Conservation (phyloP, 2,329 filamentous ascomycete species). For the Fusarium verticillioides region DNA sequence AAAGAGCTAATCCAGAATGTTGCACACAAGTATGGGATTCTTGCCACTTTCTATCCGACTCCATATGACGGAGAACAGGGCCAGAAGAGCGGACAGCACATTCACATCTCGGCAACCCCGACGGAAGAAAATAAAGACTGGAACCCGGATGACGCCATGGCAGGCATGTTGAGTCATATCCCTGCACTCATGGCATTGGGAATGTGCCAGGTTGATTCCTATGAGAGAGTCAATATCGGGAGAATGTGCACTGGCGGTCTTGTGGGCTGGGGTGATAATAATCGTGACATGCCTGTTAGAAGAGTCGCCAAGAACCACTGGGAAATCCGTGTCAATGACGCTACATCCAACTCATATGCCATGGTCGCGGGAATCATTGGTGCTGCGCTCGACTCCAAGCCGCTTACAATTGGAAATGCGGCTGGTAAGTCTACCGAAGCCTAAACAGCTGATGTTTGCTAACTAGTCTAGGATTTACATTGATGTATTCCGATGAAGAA, state of each 20-base stretch:
- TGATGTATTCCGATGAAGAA: not conserved
- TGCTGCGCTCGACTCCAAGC: not conserved
- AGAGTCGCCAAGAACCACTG: constrained; percentile 8
- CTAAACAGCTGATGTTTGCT: rapidly evolving
- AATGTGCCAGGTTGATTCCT: constrained; percentile 3
- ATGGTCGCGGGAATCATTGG: constrained; percentile 8
- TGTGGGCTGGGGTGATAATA: constrained; percentile 10
- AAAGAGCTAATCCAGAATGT: not conserved
- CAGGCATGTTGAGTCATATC: constrained; percentile 1
- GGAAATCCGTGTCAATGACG: constrained; percentile 5
- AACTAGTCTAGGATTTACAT: not conserved
- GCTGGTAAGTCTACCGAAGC: not conserved
- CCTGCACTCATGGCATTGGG: not conserved
- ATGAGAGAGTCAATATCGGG: not conserved
- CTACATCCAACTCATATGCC: constrained; percentile 3
- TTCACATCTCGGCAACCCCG: constrained; percentile 4
- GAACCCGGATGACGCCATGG: not conserved
- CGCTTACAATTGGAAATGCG: not conserved
- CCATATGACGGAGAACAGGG: not conserved
- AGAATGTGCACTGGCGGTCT: constrained; percentile 8
- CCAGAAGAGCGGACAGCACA: constrained; percentile 10
- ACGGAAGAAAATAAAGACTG: not conserved
- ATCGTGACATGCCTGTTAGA: constrained; percentile 10
- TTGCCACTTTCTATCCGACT: constrained; percentile 14
- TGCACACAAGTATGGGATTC: not conserved